Conservation (phyloP, 2,329 filamentous ascomycete species). For the Aureobasidium pullulans region DNA sequence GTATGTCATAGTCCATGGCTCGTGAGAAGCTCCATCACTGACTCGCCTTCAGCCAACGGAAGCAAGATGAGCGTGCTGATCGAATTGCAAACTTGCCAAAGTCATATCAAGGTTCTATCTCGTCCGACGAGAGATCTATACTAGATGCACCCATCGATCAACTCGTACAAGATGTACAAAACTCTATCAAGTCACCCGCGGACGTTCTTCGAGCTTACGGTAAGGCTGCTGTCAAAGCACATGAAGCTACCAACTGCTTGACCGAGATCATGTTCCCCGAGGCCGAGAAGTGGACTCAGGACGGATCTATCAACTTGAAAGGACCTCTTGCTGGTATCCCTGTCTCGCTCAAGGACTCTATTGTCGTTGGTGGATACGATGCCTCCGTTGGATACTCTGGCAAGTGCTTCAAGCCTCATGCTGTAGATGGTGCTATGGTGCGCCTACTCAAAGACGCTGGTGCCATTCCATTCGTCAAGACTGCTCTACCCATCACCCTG, state of each 20-base stretch:
- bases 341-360: conserved; percentile 69
- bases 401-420: conserved; percentile 59
- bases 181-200: conserved; percentile 55
- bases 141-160: conserved; percentile 67
- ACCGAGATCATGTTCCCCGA: conserved; percentile 78
- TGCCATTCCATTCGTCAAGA: conserved; percentile 88
- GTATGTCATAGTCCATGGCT: neutral
- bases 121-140: conserved; percentile 56
- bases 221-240: conserved; percentile 76
- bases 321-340: conserved; percentile 83
- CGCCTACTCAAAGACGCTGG: conserved; percentile 76
- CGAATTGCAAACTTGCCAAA: conserved; percentile 61
- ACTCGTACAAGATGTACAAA: conserved; percentile 70
- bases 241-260: conserved; percentile 79
- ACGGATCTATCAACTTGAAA: conserved; percentile 59
- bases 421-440: conserved; percentile 64
- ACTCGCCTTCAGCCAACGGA: conserved; percentile 54
- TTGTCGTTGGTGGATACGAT: conserved; percentile 78
- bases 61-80: conserved; percentile 66
- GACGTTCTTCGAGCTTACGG: conserved; percentile 79
- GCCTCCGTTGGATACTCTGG: conserved; percentile 72
- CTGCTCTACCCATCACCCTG: conserved; percentile 78
- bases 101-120: conserved; percentile 60
- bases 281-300: conserved; percentile 63
- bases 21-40: neutral